phyloP scores from a whole-genome alignment of 2,329 filamentous ascomycete species.

The Phyllosticta citriasiana region DNA sequence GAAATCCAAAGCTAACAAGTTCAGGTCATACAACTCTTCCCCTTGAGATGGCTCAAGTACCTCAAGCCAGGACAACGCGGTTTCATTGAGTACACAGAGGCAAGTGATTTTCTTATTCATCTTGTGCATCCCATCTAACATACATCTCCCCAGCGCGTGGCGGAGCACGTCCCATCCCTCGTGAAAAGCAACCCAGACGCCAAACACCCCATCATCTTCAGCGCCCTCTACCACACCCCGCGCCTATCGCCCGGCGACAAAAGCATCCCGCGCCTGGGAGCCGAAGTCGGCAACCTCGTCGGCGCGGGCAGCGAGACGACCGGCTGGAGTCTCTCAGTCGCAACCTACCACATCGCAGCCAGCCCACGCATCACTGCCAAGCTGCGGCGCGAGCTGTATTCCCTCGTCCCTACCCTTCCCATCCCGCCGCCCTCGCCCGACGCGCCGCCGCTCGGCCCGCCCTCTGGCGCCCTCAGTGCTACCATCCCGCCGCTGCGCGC shows the following conservation, averaged over 20 bases:
- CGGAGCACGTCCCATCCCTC: not conserved
- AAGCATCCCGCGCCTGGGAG: not conserved
- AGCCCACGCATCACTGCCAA: conserved; percentile 18
- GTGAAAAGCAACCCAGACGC: too few species aligned
- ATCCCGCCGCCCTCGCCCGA: not conserved
- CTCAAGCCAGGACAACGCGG: not conserved
- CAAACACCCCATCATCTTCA: not conserved
- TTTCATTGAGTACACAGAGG: not conserved
- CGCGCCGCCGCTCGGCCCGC: not conserved
- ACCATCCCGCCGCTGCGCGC: not conserved
- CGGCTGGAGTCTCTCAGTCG: conserved; percentile 21
- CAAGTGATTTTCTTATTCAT: not conserved
- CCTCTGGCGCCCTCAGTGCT: not conserved
- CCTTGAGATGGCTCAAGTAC: not conserved
- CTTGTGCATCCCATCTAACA: not conserved
- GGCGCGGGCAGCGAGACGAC: conserved; percentile 11
- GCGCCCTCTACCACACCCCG: not conserved
- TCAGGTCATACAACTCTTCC: not conserved
- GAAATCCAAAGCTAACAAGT: not conserved
- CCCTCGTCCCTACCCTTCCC: not conserved
- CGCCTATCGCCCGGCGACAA: not conserved
- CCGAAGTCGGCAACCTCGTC: conserved; percentile 1
- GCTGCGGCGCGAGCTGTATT: not conserved
- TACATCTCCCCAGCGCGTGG: not conserved
- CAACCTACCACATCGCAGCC: conserved; percentile 24